Conservation (phyloP, 768 basidiomycete species). For the Collybia mongolica region DNA sequence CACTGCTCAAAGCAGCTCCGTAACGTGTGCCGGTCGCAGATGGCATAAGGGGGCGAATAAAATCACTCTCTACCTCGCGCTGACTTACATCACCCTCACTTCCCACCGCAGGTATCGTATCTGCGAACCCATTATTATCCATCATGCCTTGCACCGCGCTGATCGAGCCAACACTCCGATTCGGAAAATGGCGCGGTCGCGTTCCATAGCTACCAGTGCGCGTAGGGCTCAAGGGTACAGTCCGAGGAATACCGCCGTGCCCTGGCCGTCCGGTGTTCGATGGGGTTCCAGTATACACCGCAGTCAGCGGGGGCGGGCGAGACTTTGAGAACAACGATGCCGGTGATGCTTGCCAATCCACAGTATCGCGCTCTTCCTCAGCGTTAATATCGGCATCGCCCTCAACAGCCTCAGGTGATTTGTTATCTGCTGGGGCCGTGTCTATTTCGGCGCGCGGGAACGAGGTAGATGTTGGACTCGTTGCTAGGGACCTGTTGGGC, state of each 20-base stretch:
- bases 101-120: conserved; percentile 7
- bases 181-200: conserved; percentile 13
- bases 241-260: conserved; percentile 49
- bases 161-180: conserved; percentile 21
- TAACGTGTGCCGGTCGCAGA: conserved; percentile 66
- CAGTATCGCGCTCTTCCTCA: conserved; percentile 19
- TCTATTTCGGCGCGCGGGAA: conserved; percentile 15
- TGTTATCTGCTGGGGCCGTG: not conserved
- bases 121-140: conserved; percentile 1
- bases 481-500: conserved; percentile 27
- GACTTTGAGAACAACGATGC: conserved; percentile 1
- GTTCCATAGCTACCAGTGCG: conserved; percentile 13
- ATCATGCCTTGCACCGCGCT: not conserved
- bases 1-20: conserved; percentile 49
- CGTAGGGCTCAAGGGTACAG: conserved; percentile 46
- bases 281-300: conserved; percentile 20
- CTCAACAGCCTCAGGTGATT: conserved; percentile 1
- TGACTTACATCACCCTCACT: conserved; percentile 1
- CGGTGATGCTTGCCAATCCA: not conserved
- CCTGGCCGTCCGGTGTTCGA: conserved; percentile 50
- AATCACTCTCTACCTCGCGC: not conserved
- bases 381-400: conserved; percentile 11
- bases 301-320: conserved; percentile 10
- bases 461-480: conserved; percentile 33
- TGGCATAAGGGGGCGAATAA: conserved; percentile 22